phyloP scores from a whole-genome alignment of 1,284 basidiomycete genomes.

The Ustilago lituana region DNA sequence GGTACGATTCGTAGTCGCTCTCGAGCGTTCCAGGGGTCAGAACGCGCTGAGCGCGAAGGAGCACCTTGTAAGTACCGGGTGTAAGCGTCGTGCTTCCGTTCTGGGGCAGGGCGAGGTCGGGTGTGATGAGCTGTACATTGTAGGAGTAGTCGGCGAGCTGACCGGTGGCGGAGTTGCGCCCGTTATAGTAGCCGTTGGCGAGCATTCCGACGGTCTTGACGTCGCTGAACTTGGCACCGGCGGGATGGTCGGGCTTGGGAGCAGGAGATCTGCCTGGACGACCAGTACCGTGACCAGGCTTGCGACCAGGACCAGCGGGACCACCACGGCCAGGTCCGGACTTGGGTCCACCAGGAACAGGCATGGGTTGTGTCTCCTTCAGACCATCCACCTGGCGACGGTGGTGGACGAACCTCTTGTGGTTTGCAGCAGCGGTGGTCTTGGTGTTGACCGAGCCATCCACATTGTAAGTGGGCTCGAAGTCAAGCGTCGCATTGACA shows the following conservation, averaged over 20 bases:
- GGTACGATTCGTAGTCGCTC: conserved; percentile 74
- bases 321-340: conserved; percentile 2
- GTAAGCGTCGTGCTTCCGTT: conserved; percentile 69
- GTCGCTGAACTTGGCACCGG: conserved; percentile 24
- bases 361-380: conserved; percentile 10
- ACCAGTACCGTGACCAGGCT: conserved; percentile 4
- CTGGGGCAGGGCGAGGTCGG: conserved; percentile 28
- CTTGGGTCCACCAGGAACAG: conserved; percentile 5
- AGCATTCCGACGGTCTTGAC: conserved; percentile 42
- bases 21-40: conserved; percentile 72
- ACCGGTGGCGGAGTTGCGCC: conserved; percentile 41
- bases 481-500: conserved; percentile 33
- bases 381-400: conserved; percentile 23
- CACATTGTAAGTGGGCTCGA: conserved; percentile 39
- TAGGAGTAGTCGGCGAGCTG: conserved; percentile 38
- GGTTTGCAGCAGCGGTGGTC: conserved; percentile 10
- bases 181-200: conserved; percentile 31
- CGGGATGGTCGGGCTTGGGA: conserved; percentile 2
- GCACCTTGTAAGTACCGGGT: conserved; percentile 74
- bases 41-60: conserved; percentile 74
- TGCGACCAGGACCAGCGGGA: conserved; percentile 1
- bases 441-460: conserved; percentile 20
- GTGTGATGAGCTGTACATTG: conserved; percentile 26
- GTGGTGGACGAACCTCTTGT: conserved; percentile 37
- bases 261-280: background rate